These are phyloP conservation scores for Magnusiomyces starmeri DNA, from an alignment of 1,139 yeast genomes.

Conservation along the genomic window DNA sequence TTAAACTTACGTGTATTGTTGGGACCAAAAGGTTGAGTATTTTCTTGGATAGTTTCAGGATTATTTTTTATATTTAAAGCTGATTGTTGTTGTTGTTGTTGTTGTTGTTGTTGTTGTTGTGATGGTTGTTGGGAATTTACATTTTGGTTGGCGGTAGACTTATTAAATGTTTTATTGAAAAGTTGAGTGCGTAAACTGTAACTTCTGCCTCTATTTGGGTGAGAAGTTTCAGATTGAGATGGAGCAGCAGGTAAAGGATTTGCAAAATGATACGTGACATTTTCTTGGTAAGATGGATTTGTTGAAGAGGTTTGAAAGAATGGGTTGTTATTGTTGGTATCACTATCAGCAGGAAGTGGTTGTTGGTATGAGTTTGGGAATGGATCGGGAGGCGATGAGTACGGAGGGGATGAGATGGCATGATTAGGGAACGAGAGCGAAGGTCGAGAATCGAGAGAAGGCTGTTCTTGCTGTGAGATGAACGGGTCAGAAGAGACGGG, in stretches of 20 bases:
- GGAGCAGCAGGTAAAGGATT: too few species aligned
- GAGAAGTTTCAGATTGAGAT: background rate
- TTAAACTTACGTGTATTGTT: slow-evolving; percentile 18
- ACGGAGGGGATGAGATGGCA: too few species aligned
- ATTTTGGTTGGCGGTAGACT: slow-evolving; percentile 19
- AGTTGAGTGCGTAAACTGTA: slow-evolving; percentile 68
- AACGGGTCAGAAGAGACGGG: too few species aligned
- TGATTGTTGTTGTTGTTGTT: slow-evolving; percentile 11
- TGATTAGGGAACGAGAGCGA: too few species aligned
- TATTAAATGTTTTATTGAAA: slow-evolving; percentile 43
- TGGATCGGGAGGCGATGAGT: too few species aligned
- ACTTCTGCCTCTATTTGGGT: slow-evolving; percentile 49
- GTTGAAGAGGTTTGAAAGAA: too few species aligned
- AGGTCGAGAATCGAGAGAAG: too few species aligned
- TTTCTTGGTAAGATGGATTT: too few species aligned
- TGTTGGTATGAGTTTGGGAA: too few species aligned
- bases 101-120: slow-evolving; percentile 16
- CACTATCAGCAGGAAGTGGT: too few species aligned
- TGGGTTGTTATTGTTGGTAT: too few species aligned
- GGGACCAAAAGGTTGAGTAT: slow-evolving; percentile 18
- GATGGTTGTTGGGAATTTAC: slow-evolving; percentile 24
- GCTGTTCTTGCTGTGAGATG: too few species aligned
- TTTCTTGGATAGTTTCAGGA: background rate
- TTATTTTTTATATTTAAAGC: background rate
- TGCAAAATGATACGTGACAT: background rate